Base-by-base conservation (phyloP, 108 stramenopile genomes). In the Aurantiochytrium sp. region DNA sequence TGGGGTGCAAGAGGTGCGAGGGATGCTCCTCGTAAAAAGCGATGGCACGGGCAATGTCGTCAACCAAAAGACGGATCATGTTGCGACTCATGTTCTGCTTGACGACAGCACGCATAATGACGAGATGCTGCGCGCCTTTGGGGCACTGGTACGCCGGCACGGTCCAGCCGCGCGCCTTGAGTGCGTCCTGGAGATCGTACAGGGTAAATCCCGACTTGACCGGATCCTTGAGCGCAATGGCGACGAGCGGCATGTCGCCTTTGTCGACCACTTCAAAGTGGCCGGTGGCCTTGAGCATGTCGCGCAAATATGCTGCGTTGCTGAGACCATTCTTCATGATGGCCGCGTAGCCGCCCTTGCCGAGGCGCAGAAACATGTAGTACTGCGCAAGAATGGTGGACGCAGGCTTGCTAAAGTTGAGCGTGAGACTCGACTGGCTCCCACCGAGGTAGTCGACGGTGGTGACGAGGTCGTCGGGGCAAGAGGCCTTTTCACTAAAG, bases 331-430 rank as follows among this genome's bases (percentile, higher is more conserved):
- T 90, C 44, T 51, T 59, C 60, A 90, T 88, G 43, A 90, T 87
- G 42, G 87, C 87, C 18, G 23, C 23, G 87, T 90, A 90, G 10
- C 90, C 90, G 25, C 44, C 87, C 58, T 60, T 59, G 45, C 90
- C 90, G 19, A 90, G 87, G 16, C 90, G 58, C 43, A 90, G 45
- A 23, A 90, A 60, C 43, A 73, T 83, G 90, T 87, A 87, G 90
- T 45, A 89, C 57, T 89, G 88, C 25, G 60, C 60, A 5, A 89
- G 42, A 72, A 89, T 89, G 49, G 69, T 72, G 35, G 44, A 35
- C 23, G 93, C 93, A 12, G 93, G 93, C 47, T 92, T 90, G 23
- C 87, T 88, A 57, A 94, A 94, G 91, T 94, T 94, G 10, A 94
- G 92, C 4, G 94, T 94, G 58, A 93, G 64, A 5, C 88, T 90